Conservation (phyloP, 2,329 filamentous ascomycete species). For the Teratosphaeria epicoccoides region DNA sequence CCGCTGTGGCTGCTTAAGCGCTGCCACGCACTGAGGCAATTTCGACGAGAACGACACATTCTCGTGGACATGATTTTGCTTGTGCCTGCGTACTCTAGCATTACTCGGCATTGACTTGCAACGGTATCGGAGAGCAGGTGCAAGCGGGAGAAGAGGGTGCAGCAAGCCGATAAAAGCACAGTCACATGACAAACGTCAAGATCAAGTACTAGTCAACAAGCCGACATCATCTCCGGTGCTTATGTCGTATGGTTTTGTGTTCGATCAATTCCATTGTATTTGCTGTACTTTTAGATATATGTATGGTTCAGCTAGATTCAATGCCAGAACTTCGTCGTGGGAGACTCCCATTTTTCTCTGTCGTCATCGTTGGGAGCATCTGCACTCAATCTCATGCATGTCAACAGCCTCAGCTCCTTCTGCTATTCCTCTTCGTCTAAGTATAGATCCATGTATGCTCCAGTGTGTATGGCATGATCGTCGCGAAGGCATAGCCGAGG, state of each 20-base stretch:
- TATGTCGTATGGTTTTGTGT: neutral
- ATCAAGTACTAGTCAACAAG: neutral
- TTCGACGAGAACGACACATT: neutral
- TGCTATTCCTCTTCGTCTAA: too few relatives aligned
- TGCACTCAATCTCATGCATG: too few relatives aligned
- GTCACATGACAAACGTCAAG: neutral
- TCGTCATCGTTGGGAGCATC: neutral
- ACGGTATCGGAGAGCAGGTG: neutral
- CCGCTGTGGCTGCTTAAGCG: constrained; percentile 15
- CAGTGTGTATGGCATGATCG: neutral
- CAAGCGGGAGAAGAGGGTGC: neutral
- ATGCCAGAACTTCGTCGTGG: neutral
- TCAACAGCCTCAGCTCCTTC: neutral
- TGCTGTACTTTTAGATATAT: neutral
- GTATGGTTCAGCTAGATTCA: neutral
- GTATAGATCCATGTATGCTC: neutral
- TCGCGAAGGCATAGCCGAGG: neutral
- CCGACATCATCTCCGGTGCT: neutral
- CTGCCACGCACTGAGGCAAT: neutral
- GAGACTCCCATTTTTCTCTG: neutral
- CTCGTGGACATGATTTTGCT: neutral
- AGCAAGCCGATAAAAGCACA: neutral
- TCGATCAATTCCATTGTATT: neutral
- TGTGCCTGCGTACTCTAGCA: neutral
- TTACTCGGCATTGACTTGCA: neutral